These are phyloP conservation scores for Fusarium pseudograminearum DNA, from an alignment of 2,329 filamentous ascomycete species.

Conservation along the genomic window DNA sequence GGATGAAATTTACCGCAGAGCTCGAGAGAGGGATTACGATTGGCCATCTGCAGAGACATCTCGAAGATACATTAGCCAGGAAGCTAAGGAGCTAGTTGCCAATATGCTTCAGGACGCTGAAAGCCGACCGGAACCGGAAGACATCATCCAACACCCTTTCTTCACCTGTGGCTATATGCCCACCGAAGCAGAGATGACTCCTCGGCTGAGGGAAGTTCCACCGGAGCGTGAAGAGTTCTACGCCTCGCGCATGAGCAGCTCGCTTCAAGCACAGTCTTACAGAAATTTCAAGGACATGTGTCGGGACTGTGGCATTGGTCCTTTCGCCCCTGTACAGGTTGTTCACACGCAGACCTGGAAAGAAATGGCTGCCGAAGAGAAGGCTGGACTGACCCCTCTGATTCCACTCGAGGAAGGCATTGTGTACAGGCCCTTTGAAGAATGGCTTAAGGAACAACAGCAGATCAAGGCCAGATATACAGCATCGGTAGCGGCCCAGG, in stretches of 20 bases:
- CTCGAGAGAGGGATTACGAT: conserved; percentile 78
- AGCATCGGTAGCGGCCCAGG: conserved; percentile 48
- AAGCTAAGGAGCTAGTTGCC: conserved; percentile 82
- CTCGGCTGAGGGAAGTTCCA: conserved; percentile 67
- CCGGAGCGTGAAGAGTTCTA: conserved; percentile 72
- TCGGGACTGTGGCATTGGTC: conserved; percentile 68
- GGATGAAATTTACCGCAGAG: conserved; percentile 84
- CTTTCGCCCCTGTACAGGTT: conserved; percentile 61
- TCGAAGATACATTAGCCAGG: conserved; percentile 77
- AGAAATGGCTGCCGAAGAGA: conserved; percentile 76
- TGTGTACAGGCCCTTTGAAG: conserved; percentile 74
- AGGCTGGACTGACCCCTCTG: conserved; percentile 71
- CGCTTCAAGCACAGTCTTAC: conserved; percentile 60
- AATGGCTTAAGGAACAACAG: conserved; percentile 68
- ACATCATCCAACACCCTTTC: conserved; percentile 83
- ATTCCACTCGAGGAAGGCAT: conserved; percentile 72
- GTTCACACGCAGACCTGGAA: conserved; percentile 70
- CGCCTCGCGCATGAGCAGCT: conserved; percentile 58
- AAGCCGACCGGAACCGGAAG: conserved; percentile 78
- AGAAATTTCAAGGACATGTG: conserved; percentile 69
- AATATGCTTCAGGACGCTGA: conserved; percentile 81
- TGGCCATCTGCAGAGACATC: conserved; percentile 78
- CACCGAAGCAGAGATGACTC: conserved; percentile 67
- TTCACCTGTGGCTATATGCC: conserved; percentile 84
- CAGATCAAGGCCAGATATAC: conserved; percentile 52